Base-by-base conservation (phyloP, 306 rosid genomes). In the Mimosa pudica region DNA sequence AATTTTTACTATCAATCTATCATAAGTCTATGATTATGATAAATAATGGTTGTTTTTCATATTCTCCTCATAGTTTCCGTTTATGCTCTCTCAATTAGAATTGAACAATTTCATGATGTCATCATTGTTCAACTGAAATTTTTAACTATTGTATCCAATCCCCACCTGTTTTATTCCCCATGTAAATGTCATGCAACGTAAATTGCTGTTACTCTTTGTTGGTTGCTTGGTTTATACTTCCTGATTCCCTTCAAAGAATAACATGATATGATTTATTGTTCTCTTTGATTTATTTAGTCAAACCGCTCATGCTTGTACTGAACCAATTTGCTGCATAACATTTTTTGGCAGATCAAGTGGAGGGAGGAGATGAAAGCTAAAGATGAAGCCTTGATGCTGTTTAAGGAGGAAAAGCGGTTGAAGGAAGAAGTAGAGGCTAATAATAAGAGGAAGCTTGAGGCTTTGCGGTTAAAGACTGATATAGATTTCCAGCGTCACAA, bases 401-500 rank as follows among this genome's bases (percentile, higher is more conserved):
- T 86, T 57, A 93, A 89, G 70, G 97, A 90, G 82, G 97, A 89
- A 80, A 87, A 87, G 64, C 88, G 63, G 55, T 57, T 84, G 54
- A 95, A 93, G 90, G 99, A 95, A 88, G 86, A 89, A 54, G 93
- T 91, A 4, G 99, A 91, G 85, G 86, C 85, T 64, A 85, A 87
- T 69, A 90, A 82, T 77, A 93, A 95, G 88, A 84, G 98, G 86
- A 90, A 80, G 87, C 89, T 90, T 4, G 98, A 95, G 89, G 86
- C 94, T 51, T 69, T 93, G 82, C 94, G 97, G 72, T 81, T 90
- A 13, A 91, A 95, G 94, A 86, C 86, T 17, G 99, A 93, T 77
- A 86, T 95, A 82, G 97, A 95, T 85, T 93, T 90, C 83, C 98
- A 93, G 86, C 96, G 99, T 77, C 96, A 95, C 85, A 95, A 91